Base-by-base conservation (phyloP, 2,329 filamentous ascomycete species). In the Parascedosporium putredinis region DNA sequence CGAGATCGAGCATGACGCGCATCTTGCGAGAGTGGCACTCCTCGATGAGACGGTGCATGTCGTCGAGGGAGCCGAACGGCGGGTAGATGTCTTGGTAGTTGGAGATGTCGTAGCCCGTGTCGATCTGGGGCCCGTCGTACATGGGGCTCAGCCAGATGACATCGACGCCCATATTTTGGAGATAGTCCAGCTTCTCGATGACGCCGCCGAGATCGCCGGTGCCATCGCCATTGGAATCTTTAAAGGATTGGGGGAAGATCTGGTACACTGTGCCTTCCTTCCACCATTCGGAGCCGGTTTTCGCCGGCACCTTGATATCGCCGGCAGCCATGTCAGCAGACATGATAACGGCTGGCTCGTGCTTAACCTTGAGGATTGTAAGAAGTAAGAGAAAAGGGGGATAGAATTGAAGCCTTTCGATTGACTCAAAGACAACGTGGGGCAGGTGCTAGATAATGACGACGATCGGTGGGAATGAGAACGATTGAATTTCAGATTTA, bases 21-120 rank as follows among this genome's bases (percentile, higher is more conserved):
- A 88, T 84, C 2, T 73, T 76, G 2, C 80, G 68, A 27, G 72
- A 62, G 52, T 87, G 81, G 23, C 79, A 74, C 22, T 73, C 74
- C 45, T 77, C 62, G 49, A 83, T 81, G 49, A 88, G 64, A 1
- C 67, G 61, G 46, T 87, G 81, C 20, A 88, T 77, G 59, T 89
- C 83, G 47, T 69, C 67, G 34, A 89, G 67, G 16, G 79, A 79
- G 14, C 85, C 85, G 54, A 86, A 88, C 14, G 73, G 73, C 2
- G 76, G 70, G 54, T 87, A 74, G 47, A 89, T 81, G 31, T 67
- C 70, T 55, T 77, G 73, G 56, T 88, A 88, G 62, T 88, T 76
- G 10, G 76, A 75, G 47, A 87, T 76, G 58, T 87, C 84, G 60
- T 87, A 87, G 36, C 83, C 68, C 81, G 86, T 84, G 57, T 87